These are phyloP conservation scores for Antitrichia curtipendula DNA, from an alignment of 225 moss, liverwort and hornwort genomes.

Conservation along the genomic window DNA sequence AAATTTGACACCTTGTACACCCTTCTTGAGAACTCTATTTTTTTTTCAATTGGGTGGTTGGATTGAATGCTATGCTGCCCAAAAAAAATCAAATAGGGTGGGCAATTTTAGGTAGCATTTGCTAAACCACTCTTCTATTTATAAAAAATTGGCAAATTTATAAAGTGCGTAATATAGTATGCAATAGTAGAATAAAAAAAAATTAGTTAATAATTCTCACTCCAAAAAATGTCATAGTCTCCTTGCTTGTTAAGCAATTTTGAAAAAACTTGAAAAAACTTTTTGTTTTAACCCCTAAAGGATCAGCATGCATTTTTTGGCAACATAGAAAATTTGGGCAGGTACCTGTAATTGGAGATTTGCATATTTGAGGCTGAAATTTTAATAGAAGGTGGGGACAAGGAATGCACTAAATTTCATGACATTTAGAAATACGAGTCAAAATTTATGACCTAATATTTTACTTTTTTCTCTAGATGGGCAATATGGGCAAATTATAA, in stretches of 20 bases:
- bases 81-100: background rate
- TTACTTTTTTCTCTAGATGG: no score
- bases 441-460: no score
- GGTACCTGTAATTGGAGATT: no score
- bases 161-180: background rate
- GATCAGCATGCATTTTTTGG: no score
- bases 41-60: background rate
- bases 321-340: no score
- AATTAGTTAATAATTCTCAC: background rate
- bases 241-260: background rate
- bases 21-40: background rate
- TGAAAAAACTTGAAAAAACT: accelerated
- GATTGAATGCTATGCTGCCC: background rate
- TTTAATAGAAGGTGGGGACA: no score
- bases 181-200: background rate
- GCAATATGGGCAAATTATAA: no score
- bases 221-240: background rate
- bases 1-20: background rate
- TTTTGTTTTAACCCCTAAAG: background rate
- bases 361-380: no score
- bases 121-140: background rate
- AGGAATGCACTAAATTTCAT: no score
- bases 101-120: background rate
- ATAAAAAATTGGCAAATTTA: background rate
- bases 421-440: no score